Conservation (phyloP, 2,329 filamentous ascomycete species). For the Saccharata proteae region DNA sequence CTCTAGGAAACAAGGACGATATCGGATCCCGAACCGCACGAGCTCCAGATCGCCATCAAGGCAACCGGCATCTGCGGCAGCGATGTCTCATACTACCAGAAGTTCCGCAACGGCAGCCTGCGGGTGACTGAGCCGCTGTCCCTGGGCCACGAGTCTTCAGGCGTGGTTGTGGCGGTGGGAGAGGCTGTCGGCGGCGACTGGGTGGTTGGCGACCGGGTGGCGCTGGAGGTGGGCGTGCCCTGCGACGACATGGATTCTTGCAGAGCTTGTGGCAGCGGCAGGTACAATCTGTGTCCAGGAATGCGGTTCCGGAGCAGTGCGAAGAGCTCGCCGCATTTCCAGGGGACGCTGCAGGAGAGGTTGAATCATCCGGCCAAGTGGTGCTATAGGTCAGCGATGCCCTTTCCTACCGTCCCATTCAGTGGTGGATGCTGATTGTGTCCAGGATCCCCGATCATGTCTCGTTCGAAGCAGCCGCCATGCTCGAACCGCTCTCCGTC, state of each 20-base stretch:
- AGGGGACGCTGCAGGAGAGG: constrained; percentile 31
- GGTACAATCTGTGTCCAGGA: constrained; percentile 30
- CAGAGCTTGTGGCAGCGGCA: constrained; percentile 28
- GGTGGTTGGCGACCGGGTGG: constrained; percentile 13
- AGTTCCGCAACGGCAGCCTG: constrained; percentile 59
- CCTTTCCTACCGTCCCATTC: constrained; percentile 12
- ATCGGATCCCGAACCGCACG: constrained; percentile 40
- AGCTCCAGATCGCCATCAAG: constrained; percentile 54
- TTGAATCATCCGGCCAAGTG: constrained; percentile 32
- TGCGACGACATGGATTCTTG: constrained; percentile 25
- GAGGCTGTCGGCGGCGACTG: constrained; percentile 14
- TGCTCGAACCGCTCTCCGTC: constrained; percentile 56
- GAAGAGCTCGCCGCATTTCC: constrained; percentile 31
- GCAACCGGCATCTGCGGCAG: constrained; percentile 59
- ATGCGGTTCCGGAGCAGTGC: constrained; percentile 33
- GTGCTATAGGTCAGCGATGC: constrained; percentile 31
- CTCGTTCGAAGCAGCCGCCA: constrained; percentile 25
- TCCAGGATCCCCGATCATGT: constrained; percentile 27
- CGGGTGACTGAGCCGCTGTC: constrained; percentile 54
- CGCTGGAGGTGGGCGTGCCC: constrained; percentile 13
- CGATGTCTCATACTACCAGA: constrained; percentile 60
- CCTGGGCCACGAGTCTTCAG: constrained; percentile 25
- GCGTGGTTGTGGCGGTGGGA: constrained; percentile 11
- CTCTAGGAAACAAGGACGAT: constrained; percentile 44
- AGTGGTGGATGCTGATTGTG: constrained; percentile 14